Evolutionary conservation across 345 rosid species (phyloP).

Genomic region (Barbarea vulgaris): DNA sequence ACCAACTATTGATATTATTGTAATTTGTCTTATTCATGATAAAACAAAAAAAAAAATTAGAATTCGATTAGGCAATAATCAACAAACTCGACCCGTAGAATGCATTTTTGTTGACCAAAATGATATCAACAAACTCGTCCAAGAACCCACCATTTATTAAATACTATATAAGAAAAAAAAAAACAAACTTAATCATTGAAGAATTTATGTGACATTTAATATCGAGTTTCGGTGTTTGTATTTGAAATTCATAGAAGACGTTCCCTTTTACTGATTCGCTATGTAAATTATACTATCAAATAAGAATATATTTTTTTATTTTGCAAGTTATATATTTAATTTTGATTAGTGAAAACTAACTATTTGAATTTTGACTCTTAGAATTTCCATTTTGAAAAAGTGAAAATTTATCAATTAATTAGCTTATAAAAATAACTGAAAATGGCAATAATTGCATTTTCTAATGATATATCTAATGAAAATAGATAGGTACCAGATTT

Average conservation of each 20-base stretch:
- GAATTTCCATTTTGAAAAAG: background rate
- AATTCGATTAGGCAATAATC: slow-evolving; percentile 2
- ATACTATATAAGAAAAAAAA: too few species aligned
- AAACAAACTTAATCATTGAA: background rate
- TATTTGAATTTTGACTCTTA: background rate
- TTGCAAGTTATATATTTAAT: background rate
- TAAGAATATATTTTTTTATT: too few species aligned
- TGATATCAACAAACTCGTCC: background rate
- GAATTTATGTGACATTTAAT: background rate
- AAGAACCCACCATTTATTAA: background rate
- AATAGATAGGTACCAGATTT: slow-evolving; percentile 27
- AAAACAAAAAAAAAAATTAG: background rate
- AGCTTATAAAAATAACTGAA: background rate
- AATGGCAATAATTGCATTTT: background rate
- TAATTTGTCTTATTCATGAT: background rate
- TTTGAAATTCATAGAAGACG: too few species aligned
- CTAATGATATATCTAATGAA: background rate
- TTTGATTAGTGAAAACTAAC: background rate
- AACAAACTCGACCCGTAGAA: background rate
- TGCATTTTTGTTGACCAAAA: background rate
- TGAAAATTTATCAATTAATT: too few species aligned
- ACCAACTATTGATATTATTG: slow-evolving; percentile 1
- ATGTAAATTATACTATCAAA: too few species aligned
- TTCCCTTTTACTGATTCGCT: too few species aligned
- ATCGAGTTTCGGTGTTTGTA: background rate